These are phyloP conservation scores for Triadica sebifera DNA, from an alignment of 345 rosid species.

Conservation along the genomic window DNA sequence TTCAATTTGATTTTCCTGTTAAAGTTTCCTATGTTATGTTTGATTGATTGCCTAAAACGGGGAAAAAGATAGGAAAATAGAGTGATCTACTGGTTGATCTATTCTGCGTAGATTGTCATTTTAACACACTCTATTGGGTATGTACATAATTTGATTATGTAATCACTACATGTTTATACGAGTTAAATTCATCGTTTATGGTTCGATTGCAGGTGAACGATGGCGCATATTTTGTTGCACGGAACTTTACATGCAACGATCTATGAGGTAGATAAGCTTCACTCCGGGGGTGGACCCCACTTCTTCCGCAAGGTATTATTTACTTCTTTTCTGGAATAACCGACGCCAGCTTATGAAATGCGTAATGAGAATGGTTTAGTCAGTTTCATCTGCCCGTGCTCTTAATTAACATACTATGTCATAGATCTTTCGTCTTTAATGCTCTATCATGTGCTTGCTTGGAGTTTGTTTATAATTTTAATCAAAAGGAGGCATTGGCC, in stretches of 20 bases:
- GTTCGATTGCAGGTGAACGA: slow-evolving; percentile 34
- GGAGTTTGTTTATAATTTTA: background rate
- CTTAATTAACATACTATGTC: background rate
- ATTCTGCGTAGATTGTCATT: no score
- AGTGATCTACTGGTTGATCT: no score
- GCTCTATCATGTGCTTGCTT: background rate
- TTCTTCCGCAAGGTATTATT: slow-evolving; percentile 65
- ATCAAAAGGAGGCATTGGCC: background rate
- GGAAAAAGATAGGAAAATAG: no score
- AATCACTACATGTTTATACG: background rate
- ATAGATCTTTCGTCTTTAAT: background rate
- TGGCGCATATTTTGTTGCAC: slow-evolving; percentile 69
- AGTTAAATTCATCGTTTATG: background rate
- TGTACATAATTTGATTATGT: no score
- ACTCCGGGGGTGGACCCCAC: slow-evolving; percentile 36
- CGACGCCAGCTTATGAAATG: background rate
- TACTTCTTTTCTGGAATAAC: background rate
- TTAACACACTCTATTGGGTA: no score
- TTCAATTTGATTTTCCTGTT: no score
- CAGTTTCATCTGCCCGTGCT: background rate
- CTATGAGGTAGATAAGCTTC: slow-evolving; percentile 77
- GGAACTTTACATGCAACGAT: slow-evolving; percentile 87
- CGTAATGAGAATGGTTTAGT: background rate
- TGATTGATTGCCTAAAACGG: no score
- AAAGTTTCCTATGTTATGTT: no score